A percentile compares a stretch with the other conserved stretches of the same genome.
Evolutionary conservation across 1,284 basidiomycete species (phyloP).

Genomic region (Sporisorium iseilematis-ciliati): DNA sequence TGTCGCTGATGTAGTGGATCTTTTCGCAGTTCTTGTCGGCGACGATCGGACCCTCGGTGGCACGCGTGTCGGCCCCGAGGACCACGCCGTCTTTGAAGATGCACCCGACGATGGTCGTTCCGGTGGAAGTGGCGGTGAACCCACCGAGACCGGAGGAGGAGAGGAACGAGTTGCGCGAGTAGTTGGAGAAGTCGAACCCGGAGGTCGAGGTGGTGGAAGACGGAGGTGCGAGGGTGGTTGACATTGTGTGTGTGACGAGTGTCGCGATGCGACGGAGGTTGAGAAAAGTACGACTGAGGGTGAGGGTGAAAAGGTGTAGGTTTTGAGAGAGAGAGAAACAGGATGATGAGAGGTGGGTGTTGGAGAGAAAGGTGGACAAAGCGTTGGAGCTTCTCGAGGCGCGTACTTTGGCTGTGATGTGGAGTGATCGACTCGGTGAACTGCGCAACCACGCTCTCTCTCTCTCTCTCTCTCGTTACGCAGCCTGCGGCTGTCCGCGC

Average conservation of each 20-base stretch:
- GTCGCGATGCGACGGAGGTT: background rate
- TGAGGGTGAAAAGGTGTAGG: background rate
- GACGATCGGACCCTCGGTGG: constrained; percentile 93
- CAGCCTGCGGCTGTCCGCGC: constrained; percentile 7
- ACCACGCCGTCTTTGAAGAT: constrained; percentile 91
- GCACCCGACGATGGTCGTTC: constrained; percentile 95
- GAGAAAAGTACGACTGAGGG: background rate
- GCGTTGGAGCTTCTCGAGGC: constrained; percentile 7
- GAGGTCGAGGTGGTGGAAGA: constrained; percentile 18
- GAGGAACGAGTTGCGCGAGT: constrained; percentile 82
- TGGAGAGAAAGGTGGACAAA: constrained; percentile 18
- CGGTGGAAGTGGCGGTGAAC: constrained; percentile 75
- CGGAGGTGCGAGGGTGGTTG: constrained; percentile 12
- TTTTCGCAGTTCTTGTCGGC: constrained; percentile 99
- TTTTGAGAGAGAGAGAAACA: no score
- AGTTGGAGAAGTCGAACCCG: constrained; percentile 82
- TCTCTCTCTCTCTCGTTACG: constrained; percentile 13
- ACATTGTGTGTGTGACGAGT: constrained; percentile 8
- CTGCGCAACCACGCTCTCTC: background rate
- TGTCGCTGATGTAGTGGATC: constrained; percentile 83
- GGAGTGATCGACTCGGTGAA: constrained; percentile 42
- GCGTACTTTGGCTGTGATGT: constrained; percentile 10
- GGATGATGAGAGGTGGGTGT: constrained; percentile 8
- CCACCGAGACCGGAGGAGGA: constrained; percentile 75
- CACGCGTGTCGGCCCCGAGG: constrained; percentile 95